A percentile compares a stretch with the other conserved stretches of the same genome.
These are phyloP conservation scores for Amanita rimosa DNA, from an alignment of 768 basidiomycete genomes.

Conservation along the genomic window DNA sequence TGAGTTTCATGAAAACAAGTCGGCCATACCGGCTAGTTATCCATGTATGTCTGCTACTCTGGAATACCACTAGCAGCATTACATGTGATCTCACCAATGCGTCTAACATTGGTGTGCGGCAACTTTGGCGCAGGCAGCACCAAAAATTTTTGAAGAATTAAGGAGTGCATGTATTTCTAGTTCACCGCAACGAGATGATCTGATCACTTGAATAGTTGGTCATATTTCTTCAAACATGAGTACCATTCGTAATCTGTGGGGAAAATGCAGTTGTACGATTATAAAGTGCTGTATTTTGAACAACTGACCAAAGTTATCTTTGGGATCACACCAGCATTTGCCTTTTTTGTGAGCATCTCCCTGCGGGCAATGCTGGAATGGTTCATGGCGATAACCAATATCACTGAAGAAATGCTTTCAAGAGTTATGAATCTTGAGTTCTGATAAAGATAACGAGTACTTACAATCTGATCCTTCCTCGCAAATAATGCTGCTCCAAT, in stretches of 20 bases:
- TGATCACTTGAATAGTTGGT: slow-evolving; percentile 36
- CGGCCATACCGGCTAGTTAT: neutral
- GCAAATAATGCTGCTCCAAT: slow-evolving; percentile 89
- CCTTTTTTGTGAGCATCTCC: slow-evolving; percentile 64
- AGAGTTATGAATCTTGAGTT: slow-evolving; percentile 2
- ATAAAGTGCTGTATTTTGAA: slow-evolving; percentile 1
- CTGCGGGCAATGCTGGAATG: slow-evolving; percentile 88
- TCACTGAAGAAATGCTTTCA: slow-evolving; percentile 82
- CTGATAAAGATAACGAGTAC: slow-evolving; percentile 6
- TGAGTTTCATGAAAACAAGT: neutral
- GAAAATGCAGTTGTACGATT: neutral
- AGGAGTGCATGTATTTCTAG: neutral
- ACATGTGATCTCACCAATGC: neutral
- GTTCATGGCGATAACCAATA: slow-evolving; percentile 86
- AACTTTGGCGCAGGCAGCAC: neutral
- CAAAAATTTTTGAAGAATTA: neutral
- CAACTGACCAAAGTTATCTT: slow-evolving; percentile 61
- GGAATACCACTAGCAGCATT: neutral
- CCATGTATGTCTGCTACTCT: neutral
- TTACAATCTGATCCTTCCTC: slow-evolving; percentile 68
- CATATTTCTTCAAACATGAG: slow-evolving; percentile 76
- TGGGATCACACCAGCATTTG: slow-evolving; percentile 77
- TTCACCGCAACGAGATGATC: slow-evolving; percentile 1
- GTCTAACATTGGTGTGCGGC: neutral
- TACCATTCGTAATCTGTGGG: slow-evolving; percentile 71